phyloP scores from a whole-genome alignment of 495 filamentous ascomycete genomes.

The Extremus antarcticus region DNA sequence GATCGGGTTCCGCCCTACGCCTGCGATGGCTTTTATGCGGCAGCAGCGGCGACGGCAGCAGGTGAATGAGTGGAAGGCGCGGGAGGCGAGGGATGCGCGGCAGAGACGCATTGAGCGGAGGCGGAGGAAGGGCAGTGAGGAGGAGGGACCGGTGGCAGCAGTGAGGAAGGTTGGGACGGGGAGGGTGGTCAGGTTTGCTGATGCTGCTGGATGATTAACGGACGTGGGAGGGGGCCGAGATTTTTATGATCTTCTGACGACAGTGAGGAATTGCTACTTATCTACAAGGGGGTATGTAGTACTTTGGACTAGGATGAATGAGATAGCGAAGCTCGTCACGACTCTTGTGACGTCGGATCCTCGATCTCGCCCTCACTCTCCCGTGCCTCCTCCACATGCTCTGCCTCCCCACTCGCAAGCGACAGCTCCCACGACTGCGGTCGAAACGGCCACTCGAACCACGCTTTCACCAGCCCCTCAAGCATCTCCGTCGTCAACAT shows the following conservation, averaged over 20 bases:
- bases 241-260: too few relatives aligned
- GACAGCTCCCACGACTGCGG: conserved; percentile 15
- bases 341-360: not conserved
- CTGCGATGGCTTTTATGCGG: conserved; percentile 67
- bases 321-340: too few relatives aligned
- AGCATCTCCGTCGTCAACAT: conserved; percentile 29
- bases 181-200: not conserved
- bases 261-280: too few relatives aligned
- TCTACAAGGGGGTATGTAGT: too few relatives aligned
- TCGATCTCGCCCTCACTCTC: not conserved
- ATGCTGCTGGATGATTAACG: too few relatives aligned
- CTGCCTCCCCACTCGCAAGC: conserved; percentile 1
- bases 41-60: conserved; percentile 68
- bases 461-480: conserved; percentile 25
- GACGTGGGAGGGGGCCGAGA: too few relatives aligned
- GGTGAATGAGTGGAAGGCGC: conserved; percentile 67
- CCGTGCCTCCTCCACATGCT: not conserved
- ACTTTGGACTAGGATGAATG: too few relatives aligned
- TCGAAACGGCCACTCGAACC: conserved; percentile 31
- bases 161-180: conserved; percentile 4
- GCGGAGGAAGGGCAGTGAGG: not conserved
- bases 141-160: not conserved
- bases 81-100: conserved; percentile 74
- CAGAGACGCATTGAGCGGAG: conserved; percentile 13
- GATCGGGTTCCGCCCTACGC: conserved; percentile 81